Percentiles rank a stretch among this genome's conserved stretches.
phyloP scores from a whole-genome alignment of 345 rosid species.

The Rhodamnia argentea region DNA sequence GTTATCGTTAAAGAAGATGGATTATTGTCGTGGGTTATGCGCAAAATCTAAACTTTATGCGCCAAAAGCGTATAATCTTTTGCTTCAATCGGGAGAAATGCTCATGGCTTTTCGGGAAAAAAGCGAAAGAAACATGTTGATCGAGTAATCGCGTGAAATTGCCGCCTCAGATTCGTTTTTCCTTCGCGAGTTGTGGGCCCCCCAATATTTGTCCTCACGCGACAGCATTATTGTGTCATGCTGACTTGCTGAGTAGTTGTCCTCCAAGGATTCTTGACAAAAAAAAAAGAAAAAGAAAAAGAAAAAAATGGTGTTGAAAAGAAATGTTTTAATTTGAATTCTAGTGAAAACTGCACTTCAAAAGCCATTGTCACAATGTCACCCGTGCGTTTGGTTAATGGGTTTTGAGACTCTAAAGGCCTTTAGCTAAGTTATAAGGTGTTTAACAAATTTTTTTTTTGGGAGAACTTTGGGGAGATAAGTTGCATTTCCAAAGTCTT shows the following conservation, averaged over 20 bases:
- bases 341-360: background rate
- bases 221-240: background rate
- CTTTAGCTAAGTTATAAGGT: background rate
- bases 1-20: background rate
- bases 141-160: background rate
- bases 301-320: background rate
- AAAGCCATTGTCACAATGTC: fast-evolving
- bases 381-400: background rate
- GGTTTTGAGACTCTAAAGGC: background rate
- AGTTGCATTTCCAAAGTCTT: background rate
- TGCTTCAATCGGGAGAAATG: background rate
- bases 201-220: background rate
- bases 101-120: background rate
- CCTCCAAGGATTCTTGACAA: background rate
- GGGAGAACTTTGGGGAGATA: background rate
- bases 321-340: background rate
- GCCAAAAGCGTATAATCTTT: background rate
- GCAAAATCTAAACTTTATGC: background rate
- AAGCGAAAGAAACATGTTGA: background rate
- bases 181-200: background rate
- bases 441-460: background rate
- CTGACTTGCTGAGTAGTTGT: background rate
- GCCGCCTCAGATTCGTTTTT: background rate
- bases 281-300: no score
- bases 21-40: background rate